Base-by-base conservation (phyloP, 768 basidiomycete species). In the Rhizopogon vinicolor region DNA sequence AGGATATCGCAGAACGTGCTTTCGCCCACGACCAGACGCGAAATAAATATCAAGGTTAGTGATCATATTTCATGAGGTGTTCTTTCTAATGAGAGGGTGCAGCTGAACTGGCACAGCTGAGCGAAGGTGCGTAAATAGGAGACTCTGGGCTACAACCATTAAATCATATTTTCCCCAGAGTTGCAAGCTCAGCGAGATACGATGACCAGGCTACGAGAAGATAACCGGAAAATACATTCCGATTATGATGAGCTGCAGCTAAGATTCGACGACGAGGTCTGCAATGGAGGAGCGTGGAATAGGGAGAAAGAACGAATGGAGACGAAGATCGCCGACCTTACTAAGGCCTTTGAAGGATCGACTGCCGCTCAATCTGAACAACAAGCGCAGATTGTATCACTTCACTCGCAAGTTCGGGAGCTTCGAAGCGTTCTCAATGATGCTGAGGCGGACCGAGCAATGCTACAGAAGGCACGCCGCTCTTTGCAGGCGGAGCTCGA, bases 281-380 rank as follows among this genome's bases (percentile, higher is more conserved):
- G 86, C 68, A 87, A 81, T 54, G 85, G 87, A 45, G 80, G 84
- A 13, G 82, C 86, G 4, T 93, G 91, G 92, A 87, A 87, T 74
- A 88, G 89, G 65, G 91, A 94, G 73, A 91, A 85, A 68, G 91
- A 93, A 56, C 86, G 89, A 10, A 74, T 93, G 72, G 90, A 93
- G 58, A 87, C 82, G 51, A 92, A 90, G 78, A 90, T 93, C 52
- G 68, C 67, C 5, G 88, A 93, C 66, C 64, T 91, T 55, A 85
- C 81, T 22, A 85, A 83, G 53, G 90, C 87, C 1, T 91, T 86
- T 65, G 89, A 91, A 60, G 76, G 85, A 1, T 86, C 89, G 1
- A 80, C 78, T 1, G 79, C 78, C 41, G 86, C 82, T 0, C 90
- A 91, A 62, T 74, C 83, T 0, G 91, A 93, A 61, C 92, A 93